Percentiles rank a stretch among this genome's conserved stretches.
Conservation (phyloP, 2,329 filamentous ascomycete genomes). For the Daldinia eschscholtzii region DNA sequence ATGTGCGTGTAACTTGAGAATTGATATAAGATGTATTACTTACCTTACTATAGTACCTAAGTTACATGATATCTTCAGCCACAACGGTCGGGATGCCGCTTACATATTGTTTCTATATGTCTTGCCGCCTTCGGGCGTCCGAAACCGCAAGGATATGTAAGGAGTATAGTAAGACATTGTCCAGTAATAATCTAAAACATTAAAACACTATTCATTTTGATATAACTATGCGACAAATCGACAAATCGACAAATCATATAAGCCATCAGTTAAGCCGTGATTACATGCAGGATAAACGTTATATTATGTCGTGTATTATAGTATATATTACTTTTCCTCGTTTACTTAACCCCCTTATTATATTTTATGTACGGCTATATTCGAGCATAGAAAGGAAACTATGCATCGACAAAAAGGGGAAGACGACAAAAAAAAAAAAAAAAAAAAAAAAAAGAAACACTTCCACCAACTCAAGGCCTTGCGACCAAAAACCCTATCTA, state of each 20-base stretch:
- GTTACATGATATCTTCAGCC: slow-evolving; percentile 1
- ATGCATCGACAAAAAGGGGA: background rate
- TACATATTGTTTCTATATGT: slow-evolving; percentile 15
- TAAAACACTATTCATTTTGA: background rate
- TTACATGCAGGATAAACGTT: background rate
- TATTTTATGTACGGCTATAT: slow-evolving; percentile 7
- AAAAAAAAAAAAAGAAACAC: slow-evolving; percentile 12
- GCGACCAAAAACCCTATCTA: slow-evolving; percentile 33
- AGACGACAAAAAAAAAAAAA: slow-evolving; percentile 6
- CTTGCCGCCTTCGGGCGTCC: slow-evolving; percentile 22
- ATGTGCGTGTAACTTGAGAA: slow-evolving; percentile 8
- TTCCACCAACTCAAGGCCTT: slow-evolving; percentile 30
- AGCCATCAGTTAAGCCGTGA: background rate
- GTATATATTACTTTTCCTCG: background rate
- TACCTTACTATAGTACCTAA: no score
- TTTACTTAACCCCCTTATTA: background rate
- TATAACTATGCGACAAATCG: background rate
- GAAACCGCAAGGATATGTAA: slow-evolving; percentile 17
- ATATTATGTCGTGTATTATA: background rate
- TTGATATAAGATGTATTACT: background rate
- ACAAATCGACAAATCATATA: slow-evolving; percentile 1
- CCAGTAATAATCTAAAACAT: background rate
- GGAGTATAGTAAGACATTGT: slow-evolving; percentile 28
- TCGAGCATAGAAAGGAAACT: background rate
- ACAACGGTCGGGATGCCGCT: slow-evolving; percentile 9